Conservation (phyloP, 495 filamentous ascomycete genomes). For the Aspergillus cristatus region DNA sequence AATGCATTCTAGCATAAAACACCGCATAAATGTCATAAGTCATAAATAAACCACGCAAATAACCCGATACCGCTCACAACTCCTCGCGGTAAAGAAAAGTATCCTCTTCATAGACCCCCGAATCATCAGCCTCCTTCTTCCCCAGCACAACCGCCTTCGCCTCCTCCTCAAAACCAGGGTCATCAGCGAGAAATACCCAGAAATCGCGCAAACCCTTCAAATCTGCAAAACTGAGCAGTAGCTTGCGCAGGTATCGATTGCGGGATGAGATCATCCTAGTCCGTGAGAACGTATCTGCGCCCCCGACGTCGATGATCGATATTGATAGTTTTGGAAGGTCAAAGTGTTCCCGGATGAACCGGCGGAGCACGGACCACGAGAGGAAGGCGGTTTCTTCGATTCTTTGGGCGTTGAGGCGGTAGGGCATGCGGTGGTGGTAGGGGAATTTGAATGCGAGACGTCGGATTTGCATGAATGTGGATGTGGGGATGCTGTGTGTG, state of each 20-base stretch:
- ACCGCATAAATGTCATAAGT: too few species aligned
- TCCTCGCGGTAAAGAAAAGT: neutral
- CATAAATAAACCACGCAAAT: too few species aligned
- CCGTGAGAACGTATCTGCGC: neutral
- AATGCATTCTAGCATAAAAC: too few species aligned
- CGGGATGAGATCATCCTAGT: neutral
- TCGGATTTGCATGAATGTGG: conserved; percentile 12
- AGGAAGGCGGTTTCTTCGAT: conserved; percentile 5
- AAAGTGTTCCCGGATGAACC: conserved; percentile 22
- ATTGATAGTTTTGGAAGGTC: conserved; percentile 11
- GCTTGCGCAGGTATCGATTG: conserved; percentile 10
- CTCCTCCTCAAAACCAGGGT: conserved; percentile 9
- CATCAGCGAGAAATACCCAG: conserved; percentile 10
- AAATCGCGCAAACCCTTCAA: conserved; percentile 10
- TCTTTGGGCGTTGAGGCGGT: conserved; percentile 1
- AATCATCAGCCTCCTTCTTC: too few species aligned
- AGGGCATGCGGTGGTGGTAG: conserved; percentile 1
- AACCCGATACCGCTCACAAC: too few species aligned
- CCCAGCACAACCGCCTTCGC: conserved; percentile 10
- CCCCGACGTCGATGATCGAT: conserved; percentile 11
- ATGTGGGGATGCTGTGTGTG: conserved; percentile 9
- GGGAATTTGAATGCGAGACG: conserved; percentile 16
- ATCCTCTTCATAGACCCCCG: neutral
- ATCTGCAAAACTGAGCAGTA: conserved; percentile 10
- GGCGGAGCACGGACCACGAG: conserved; percentile 16